Base-by-base conservation (phyloP, 2,329 filamentous ascomycete genomes). In the Colletotrichum cereale region DNA sequence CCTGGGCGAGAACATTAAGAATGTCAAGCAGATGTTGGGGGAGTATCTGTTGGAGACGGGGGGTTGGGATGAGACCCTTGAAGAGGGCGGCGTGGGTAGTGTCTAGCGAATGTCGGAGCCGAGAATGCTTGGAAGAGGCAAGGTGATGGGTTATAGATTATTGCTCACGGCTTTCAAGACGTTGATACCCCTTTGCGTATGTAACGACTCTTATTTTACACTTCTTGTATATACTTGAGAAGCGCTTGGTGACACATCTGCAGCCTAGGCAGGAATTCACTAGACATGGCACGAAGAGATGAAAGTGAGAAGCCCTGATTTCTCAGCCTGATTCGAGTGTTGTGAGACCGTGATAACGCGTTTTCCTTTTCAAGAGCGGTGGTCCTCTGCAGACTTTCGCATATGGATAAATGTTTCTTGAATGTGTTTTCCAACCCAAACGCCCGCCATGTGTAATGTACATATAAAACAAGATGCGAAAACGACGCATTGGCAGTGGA, bases 11-110 rank as follows among this genome's bases (percentile, higher is more conserved):
- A 89, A 91, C 66, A 87, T 98, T 75, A 89, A 88, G 72, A 87
- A 86, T 21, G 91, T 95, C 73, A 96, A 93, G 81, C 89, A 90
- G 78, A 86, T 92, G 63, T 91, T 97, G 0, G 91, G 91, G 65
- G 87, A 87, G 38, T 95, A 91, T 84, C 85, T 98, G 75, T 82
- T 94, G 73, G 88, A 89, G 77, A 91, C 90, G 72, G 94, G 93
- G n/a, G 96, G 94, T 1, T 97, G 95, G 94, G 95, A 97, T 75
- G 94, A 97, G 81, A 85, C 88, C 73, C 84, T 92, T 55, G 90
- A 92, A 79, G 87, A 89, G 55, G 83, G 86, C 29, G 86, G 86
- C 16, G 84, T 89, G 8, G 86, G 86, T 0, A 81, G 82, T 60
- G 82, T 82, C 50, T 86, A 78, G 79, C n/a, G 62, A 42, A 57